phyloP scores from a whole-genome alignment of 2,329 filamentous ascomycete genomes.

The Reticulascus tulasneorum region DNA sequence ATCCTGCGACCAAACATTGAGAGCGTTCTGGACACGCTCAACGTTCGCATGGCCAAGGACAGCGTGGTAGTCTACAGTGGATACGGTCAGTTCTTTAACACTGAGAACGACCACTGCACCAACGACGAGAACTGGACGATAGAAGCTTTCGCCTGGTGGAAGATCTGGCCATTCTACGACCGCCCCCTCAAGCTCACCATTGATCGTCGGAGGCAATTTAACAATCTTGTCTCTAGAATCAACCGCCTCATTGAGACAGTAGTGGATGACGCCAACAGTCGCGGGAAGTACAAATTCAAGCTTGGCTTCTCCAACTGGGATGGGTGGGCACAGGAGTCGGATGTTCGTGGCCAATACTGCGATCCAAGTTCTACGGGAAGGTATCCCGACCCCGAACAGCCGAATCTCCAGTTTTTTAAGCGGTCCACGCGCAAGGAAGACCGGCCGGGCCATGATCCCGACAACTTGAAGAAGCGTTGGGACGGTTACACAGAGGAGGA shows the following conservation, averaged over 20 bases:
- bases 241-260: conserved; percentile 22
- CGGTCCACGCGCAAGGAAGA: conserved; percentile 15
- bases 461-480: too few species aligned
- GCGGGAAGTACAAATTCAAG: conserved; percentile 7
- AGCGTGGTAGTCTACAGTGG: conserved; percentile 24
- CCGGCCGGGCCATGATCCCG: too few species aligned
- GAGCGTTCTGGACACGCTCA: conserved; percentile 20
- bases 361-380: conserved; percentile 14
- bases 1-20: conserved; percentile 25
- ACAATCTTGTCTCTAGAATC: conserved; percentile 19
- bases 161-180: conserved; percentile 5
- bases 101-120: conserved; percentile 16
- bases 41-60: conserved; percentile 23
- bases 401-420: conserved; percentile 29
- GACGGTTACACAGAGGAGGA: too few species aligned
- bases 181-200: conserved; percentile 14
- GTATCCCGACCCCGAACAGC: conserved; percentile 25
- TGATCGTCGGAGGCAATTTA: conserved; percentile 24
- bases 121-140: conserved; percentile 7
- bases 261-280: conserved; percentile 19
- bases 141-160: too few species aligned
- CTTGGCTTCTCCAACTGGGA: conserved; percentile 22
- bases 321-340: conserved; percentile 22
- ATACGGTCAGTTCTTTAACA: conserved; percentile 30
- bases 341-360: conserved; percentile 25